phyloP scores from a whole-genome alignment of 306 rosid genomes.

The Pterocarpus santalinus region DNA sequence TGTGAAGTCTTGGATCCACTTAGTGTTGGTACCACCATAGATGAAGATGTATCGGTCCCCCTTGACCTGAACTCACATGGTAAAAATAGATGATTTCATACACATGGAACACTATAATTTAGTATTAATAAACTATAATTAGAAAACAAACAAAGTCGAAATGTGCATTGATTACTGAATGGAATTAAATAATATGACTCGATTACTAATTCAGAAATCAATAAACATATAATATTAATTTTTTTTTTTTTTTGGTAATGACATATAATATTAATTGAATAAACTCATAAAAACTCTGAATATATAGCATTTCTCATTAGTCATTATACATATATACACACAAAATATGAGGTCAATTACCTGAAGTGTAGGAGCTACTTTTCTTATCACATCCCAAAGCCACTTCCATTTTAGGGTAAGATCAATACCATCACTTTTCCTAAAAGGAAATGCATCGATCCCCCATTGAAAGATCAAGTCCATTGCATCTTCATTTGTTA shows the following conservation, averaged over 20 bases:
- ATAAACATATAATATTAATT: no score
- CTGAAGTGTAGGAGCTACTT: constrained; percentile 43
- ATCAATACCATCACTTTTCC: constrained; percentile 38
- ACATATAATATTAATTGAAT: no score
- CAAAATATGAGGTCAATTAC: neutral
- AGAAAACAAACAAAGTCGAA: no score
- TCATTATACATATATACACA: neutral
- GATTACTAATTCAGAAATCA: no score
- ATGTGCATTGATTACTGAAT: no score
- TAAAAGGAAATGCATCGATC: constrained; percentile 48
- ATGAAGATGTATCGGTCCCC: constrained; percentile 45
- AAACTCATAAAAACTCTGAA: no score
- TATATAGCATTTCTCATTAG: no score
- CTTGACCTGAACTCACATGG: constrained; percentile 10
- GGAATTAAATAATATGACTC: no score
- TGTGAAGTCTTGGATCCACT: constrained; percentile 51
- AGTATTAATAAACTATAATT: no score
- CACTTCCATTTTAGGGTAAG: constrained; percentile 47
- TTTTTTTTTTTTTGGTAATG: no score
- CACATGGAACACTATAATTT: no score
- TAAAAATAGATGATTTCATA: no score
- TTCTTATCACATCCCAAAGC: constrained; percentile 47
- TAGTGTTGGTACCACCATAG: constrained; percentile 42
- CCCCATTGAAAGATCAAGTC: constrained; percentile 53
- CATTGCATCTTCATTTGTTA: constrained; percentile 31